Percentiles rank a stretch among this genome's conserved stretches.
phyloP scores from a whole-genome alignment of 2,329 filamentous ascomycete species.

The Xylaria polymorpha region DNA sequence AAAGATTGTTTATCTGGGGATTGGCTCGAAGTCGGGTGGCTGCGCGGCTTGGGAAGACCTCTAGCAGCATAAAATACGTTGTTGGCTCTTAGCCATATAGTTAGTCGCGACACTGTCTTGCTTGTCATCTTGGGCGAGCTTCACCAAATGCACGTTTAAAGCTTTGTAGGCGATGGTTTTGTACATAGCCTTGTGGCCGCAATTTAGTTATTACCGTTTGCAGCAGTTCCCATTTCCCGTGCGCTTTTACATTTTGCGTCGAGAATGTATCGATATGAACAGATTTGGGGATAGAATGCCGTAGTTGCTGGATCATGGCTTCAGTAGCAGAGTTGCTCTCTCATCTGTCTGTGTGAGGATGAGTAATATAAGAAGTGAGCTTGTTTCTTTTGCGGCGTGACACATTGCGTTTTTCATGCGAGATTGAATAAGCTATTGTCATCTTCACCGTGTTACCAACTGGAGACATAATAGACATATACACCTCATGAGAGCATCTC shows the following conservation, averaged over 20 bases:
- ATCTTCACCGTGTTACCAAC: background rate
- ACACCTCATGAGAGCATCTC: background rate
- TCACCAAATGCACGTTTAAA: constrained; percentile 17
- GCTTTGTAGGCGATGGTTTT: background rate
- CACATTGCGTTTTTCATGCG: background rate
- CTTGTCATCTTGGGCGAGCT: background rate
- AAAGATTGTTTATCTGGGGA: constrained; percentile 17
- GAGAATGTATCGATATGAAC: background rate
- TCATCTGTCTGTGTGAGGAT: background rate
- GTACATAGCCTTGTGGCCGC: constrained; percentile 19
- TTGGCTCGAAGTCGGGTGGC: background rate
- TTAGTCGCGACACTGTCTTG: background rate
- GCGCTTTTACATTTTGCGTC: background rate
- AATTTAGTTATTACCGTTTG: constrained; percentile 6
- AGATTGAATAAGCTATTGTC: background rate
- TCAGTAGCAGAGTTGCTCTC: background rate
- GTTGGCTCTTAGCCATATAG: constrained; percentile 14
- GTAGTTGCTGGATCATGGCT: background rate
- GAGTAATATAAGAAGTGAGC: background rate
- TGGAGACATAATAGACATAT: background rate
- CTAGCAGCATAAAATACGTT: constrained; percentile 20
- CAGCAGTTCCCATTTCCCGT: background rate
- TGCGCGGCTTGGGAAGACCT: background rate
- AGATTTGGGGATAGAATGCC: background rate
- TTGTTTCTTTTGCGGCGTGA: background rate